Base-by-base conservation (phyloP, 1,284 basidiomycete genomes). In the Pascua sp. region DNA sequence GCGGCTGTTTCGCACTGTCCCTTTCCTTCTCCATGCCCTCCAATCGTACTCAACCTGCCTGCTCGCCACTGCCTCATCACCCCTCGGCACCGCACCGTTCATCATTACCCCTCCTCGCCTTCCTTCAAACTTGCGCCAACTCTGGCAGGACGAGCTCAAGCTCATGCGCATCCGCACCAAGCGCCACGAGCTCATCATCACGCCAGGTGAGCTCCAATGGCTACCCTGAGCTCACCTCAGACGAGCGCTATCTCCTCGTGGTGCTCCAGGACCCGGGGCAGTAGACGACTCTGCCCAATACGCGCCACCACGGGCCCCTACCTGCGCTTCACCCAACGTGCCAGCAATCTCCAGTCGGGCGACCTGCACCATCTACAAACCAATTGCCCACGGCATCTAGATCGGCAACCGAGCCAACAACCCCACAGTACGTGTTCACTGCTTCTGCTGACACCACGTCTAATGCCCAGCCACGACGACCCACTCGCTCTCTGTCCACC, bases 141-240 rank as follows among this genome's bases (percentile, higher is more conserved):
- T 4, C 5, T 18, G 0, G n/a, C 57, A 94, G 91, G 92, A 95
- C 71, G 87, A 90, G 53, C 81, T 95, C 51, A 83, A 85, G 57
- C 91, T 96, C 70, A 85, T 96, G 83, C 81, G 92, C 51, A 91
- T 96, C 76, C 83, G 93, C 50, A 95, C 91, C 53, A 90, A 85
- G 71, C 83, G 88, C 56, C 91, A 96, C 73, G 93, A 96, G 72
- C 81, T 96, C 57, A 90, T 96, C 85, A 92, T 96, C 61, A 91
- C 92, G 4, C 92, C 92, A 59, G 89, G 92, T 91, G 58, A 46
- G 85, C 79, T 15, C 42, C n/a, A 32, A 42, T 39, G 39, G 38
- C 43, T 59, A 32, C 66, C 40, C 43, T 13, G 24, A 5, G 16
- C 53, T 55, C 16, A 60, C 39, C 5, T 7, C 72, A 92, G 90